Conservation (phyloP, 345 rosid species). For the Hibiscus tridactylites region DNA sequence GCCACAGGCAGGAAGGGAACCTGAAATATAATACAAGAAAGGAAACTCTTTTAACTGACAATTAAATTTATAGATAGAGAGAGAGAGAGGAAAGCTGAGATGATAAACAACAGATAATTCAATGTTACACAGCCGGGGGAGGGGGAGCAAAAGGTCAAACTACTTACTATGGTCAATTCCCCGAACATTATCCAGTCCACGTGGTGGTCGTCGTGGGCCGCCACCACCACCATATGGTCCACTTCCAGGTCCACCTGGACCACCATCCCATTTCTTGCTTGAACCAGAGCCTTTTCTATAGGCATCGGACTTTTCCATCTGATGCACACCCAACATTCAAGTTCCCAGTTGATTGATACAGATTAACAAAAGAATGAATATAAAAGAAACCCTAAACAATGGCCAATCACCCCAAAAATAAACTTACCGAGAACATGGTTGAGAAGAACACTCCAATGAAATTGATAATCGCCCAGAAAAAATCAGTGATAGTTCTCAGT, state of each 20-base stretch:
- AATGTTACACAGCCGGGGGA: slow-evolving; percentile 3
- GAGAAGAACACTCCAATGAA: slow-evolving; percentile 51
- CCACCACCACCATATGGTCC: slow-evolving; percentile 60
- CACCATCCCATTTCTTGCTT: slow-evolving; percentile 86
- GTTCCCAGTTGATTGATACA: not conserved
- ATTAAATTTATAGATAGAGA: slow-evolving; percentile 19
- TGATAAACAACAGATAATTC: slow-evolving; percentile 24
- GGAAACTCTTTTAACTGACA: slow-evolving; percentile 22
- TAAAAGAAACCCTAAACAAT: not conserved
- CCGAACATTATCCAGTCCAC: slow-evolving; percentile 71
- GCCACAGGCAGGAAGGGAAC: slow-evolving; percentile 67
- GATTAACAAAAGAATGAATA: not conserved
- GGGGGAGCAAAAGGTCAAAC: not conserved
- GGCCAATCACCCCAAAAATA: not conserved
- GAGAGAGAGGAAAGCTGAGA: slow-evolving; percentile 7
- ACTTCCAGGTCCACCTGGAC: slow-evolving; percentile 75
- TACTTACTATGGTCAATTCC: slow-evolving; percentile 66
- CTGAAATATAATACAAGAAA: slow-evolving; percentile 33
- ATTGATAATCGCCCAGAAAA: slow-evolving; percentile 61
- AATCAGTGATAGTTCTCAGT: slow-evolving; percentile 50
- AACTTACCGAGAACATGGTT: slow-evolving; percentile 64
- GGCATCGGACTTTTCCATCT: slow-evolving; percentile 85
- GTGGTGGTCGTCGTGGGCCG: slow-evolving; percentile 67
- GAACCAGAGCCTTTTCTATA: slow-evolving; percentile 60
- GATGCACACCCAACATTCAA: not conserved